These are phyloP conservation scores for Mediolabrus comicus DNA, from an alignment of 108 stramenopile species.

Conservation along the genomic window DNA sequence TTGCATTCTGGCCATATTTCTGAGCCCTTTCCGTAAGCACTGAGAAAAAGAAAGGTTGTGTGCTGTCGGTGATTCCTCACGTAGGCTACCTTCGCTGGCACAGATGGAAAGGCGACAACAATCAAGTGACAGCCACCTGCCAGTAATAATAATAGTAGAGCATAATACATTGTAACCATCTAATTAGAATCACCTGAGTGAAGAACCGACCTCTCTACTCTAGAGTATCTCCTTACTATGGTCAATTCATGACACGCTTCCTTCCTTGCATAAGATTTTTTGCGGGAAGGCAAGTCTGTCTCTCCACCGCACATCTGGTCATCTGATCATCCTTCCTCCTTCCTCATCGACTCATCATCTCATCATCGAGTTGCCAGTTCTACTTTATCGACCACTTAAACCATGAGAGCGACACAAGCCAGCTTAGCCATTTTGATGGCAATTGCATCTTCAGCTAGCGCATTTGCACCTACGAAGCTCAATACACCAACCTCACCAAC, in stretches of 20 bases:
- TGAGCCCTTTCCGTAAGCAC: conserved; percentile 59
- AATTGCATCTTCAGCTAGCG: conserved; percentile 15
- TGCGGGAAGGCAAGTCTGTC: no score
- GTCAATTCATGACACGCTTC: no score
- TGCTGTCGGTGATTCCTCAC: not conserved
- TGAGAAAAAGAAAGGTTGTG: not conserved
- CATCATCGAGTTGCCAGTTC: no score
- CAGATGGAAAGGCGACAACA: not conserved
- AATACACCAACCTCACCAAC: not conserved
- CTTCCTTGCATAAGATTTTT: no score
- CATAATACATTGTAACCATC: not conserved
- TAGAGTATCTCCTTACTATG: no score
- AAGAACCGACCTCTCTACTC: no score
- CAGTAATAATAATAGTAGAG: not conserved
- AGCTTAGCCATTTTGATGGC: conserved; percentile 29
- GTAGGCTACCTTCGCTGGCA: not conserved
- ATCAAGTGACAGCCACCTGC: not conserved
- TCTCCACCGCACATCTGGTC: no score
- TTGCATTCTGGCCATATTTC: conserved; percentile 79
- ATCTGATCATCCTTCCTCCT: no score
- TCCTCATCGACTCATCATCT: not conserved
- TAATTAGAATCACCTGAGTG: no score
- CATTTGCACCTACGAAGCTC: conserved; percentile 18
- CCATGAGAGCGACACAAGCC: conserved; percentile 15
- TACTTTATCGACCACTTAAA: not conserved